phyloP scores from a whole-genome alignment of 345 rosid genomes.

The Abelmoschus esculentus region DNA sequence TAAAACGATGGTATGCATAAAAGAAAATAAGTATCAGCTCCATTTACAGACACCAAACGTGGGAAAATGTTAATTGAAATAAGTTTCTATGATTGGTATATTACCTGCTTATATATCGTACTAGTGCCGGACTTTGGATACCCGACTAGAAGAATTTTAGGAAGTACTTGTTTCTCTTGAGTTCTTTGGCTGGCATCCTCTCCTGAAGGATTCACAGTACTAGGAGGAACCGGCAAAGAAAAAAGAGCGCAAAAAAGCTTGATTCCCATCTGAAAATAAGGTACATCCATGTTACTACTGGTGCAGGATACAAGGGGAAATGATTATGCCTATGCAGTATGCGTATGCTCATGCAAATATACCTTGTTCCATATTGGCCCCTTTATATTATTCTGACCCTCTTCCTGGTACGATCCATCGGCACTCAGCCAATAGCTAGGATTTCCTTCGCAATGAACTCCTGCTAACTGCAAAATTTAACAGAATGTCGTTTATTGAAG shows the following conservation, averaged over 20 bases:
- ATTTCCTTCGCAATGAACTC: constrained; percentile 65
- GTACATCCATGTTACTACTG: neutral
- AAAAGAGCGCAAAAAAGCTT: constrained; percentile 36
- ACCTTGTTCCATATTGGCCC: constrained; percentile 74
- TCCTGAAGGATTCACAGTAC: constrained; percentile 14
- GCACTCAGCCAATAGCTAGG: constrained; percentile 59
- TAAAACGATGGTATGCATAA: neutral
- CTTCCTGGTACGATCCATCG: constrained; percentile 68
- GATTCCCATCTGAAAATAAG: constrained; percentile 36
- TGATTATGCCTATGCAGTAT: constrained; percentile 3
- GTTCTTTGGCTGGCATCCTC: constrained; percentile 25
- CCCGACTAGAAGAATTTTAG: constrained; percentile 70
- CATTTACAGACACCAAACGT: neutral
- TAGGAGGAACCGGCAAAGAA: constrained; percentile 59
- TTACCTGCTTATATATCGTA: constrained; percentile 80
- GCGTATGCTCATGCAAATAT: constrained; percentile 16
- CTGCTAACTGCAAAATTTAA: constrained; percentile 36
- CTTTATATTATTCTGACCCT: constrained; percentile 51
- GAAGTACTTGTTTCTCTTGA: constrained; percentile 26
- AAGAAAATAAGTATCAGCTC: neutral
- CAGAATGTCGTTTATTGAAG: constrained; percentile 8
- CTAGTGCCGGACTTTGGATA: constrained; percentile 65
- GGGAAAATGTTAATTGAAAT: neutral
- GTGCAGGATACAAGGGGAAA: constrained; percentile 11
- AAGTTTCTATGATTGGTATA: neutral